Evolutionary conservation across 805 yeast genomes (phyloP).

Genomic region (Hanseniaspora clermontiae): DNA sequence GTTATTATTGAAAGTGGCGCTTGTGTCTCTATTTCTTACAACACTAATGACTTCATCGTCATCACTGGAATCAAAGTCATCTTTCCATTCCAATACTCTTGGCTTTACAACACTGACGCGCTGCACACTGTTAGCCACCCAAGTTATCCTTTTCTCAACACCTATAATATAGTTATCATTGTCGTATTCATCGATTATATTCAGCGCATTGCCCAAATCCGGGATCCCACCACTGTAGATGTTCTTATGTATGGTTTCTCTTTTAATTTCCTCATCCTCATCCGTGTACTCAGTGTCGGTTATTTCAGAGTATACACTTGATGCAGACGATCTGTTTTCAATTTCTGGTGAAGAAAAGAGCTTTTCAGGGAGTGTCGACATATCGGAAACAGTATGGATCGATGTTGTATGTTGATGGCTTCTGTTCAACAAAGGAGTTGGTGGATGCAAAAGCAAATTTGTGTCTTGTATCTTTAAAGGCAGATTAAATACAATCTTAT

Average conservation of each 20-base stretch:
- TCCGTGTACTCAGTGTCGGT: background rate
- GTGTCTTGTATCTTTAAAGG: background rate
- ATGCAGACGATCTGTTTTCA: conserved; percentile 6
- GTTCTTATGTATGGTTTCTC: background rate
- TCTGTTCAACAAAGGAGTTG: background rate
- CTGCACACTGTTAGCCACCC: background rate
- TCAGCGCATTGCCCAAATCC: no score
- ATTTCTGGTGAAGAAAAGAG: conserved; percentile 11
- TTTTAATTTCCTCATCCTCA: background rate
- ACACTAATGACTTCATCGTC: background rate
- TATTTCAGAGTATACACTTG: conserved; percentile 9
- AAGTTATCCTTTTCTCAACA: background rate
- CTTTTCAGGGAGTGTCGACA: conserved; percentile 11
- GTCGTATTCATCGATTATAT: background rate
- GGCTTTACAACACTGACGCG: background rate
- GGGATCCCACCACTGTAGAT: background rate
- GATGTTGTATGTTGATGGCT: conserved; percentile 7
- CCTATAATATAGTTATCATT: background rate
- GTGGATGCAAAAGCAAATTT: background rate
- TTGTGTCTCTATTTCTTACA: background rate
- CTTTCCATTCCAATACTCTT: background rate
- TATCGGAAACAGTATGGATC: conserved; percentile 4
- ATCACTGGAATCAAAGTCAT: background rate
- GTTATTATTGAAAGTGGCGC: background rate
- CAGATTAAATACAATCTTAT: background rate